Conservation (phyloP, 192 early-diverging fungal species). For the Gonapodya prolifera region DNA sequence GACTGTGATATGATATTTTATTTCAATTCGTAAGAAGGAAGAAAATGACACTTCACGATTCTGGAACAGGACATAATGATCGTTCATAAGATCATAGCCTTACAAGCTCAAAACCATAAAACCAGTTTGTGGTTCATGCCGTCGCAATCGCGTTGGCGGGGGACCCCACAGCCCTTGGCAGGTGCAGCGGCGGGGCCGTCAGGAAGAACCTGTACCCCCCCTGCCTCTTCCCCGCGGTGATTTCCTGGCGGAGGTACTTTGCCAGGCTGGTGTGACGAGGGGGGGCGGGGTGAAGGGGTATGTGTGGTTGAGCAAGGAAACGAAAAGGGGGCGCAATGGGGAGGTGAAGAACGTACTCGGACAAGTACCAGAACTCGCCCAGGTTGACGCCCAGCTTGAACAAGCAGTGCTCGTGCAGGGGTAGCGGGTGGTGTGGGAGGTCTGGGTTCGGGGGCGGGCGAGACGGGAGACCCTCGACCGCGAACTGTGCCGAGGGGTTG, state of each 20-base stretch:
- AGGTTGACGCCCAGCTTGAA: conserved; percentile 7
- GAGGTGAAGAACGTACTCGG: background rate
- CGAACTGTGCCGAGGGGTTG: background rate
- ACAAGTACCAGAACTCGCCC: background rate
- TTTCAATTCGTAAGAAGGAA: background rate
- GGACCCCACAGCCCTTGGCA: background rate
- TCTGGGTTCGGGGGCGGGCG: background rate
- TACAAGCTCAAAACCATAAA: too few species aligned
- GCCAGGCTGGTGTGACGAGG: background rate
- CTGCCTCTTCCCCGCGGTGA: background rate
- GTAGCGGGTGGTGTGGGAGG: background rate
- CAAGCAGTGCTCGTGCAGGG: background rate
- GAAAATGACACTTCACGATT: too few species aligned
- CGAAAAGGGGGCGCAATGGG: background rate
- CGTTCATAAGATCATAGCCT: too few species aligned
- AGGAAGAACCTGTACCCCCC: background rate
- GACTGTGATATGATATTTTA: background rate
- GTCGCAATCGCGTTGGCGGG: conserved; percentile 1
- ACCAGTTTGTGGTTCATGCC: too few species aligned
- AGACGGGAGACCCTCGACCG: background rate
- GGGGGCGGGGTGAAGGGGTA: background rate
- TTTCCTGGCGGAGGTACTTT: background rate
- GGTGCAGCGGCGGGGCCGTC: background rate
- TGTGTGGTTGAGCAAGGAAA: background rate
- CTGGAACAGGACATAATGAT: too few species aligned